Conservation (phyloP, 305 asterid species). For the Fraxinus ornus region DNA sequence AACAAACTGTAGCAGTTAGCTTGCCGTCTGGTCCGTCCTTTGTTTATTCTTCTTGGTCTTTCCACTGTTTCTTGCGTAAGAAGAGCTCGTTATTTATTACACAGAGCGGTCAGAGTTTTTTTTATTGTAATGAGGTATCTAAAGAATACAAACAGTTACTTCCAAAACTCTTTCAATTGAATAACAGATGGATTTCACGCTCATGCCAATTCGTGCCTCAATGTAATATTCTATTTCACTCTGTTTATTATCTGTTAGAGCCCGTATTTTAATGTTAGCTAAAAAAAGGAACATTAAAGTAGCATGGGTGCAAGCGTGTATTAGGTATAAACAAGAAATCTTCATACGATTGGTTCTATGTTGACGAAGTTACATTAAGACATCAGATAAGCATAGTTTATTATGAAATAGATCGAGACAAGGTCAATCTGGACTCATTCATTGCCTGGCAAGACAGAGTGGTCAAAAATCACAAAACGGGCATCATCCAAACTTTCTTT, state of each 20-base stretch:
- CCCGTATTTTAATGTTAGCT: background rate
- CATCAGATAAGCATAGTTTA: background rate
- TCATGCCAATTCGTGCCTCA: background rate
- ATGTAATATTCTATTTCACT: background rate
- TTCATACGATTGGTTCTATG: background rate
- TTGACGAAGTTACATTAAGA: background rate
- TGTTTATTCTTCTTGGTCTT: background rate
- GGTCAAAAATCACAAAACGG: conserved; percentile 23
- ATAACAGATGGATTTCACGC: background rate
- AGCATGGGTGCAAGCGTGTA: background rate
- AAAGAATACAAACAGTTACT: background rate
- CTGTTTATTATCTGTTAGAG: background rate
- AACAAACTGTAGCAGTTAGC: background rate
- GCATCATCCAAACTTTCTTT: conserved; percentile 8
- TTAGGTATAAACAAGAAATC: background rate
- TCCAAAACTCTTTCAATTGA: background rate
- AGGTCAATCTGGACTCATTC: conserved; percentile 38
- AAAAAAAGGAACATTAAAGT: background rate
- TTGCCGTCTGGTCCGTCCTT: background rate
- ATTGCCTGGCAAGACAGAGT: conserved; percentile 39
- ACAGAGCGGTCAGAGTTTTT: background rate
- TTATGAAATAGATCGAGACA: conserved; percentile 23
- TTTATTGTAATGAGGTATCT: background rate
- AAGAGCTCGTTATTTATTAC: background rate
- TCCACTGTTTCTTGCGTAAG: background rate